Evolutionary conservation across 148 eudicot species (phyloP).

Genomic region (Limonium bicolor): DNA sequence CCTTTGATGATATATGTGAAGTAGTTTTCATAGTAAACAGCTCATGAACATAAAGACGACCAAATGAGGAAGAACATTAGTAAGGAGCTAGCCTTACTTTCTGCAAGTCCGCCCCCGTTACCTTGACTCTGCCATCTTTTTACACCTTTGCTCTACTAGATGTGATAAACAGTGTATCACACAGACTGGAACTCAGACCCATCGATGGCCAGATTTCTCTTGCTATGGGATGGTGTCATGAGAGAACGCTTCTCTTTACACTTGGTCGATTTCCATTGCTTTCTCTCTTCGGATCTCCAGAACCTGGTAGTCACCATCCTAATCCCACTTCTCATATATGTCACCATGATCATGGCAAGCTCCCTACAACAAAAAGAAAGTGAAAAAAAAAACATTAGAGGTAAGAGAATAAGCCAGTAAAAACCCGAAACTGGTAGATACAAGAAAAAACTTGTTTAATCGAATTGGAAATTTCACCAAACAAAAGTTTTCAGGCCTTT

Average conservation of each 20-base stretch:
- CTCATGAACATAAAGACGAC: too few species aligned
- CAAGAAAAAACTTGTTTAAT: not conserved
- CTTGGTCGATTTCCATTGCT: conserved; percentile 33
- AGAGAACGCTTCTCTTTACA: conserved; percentile 51
- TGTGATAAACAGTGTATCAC: too few species aligned
- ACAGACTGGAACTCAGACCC: conserved; percentile 33
- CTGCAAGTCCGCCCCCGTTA: too few species aligned
- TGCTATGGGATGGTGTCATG: conserved; percentile 36
- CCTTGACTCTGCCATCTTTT: too few species aligned
- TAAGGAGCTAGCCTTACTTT: too few species aligned
- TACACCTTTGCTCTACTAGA: too few species aligned
- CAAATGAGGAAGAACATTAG: too few species aligned
- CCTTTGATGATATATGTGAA: too few species aligned
- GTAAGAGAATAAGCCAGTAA: too few species aligned
- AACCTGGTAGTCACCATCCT: conserved; percentile 38
- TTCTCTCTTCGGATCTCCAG: conserved; percentile 50
- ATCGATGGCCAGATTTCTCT: conserved; percentile 35
- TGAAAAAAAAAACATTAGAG: too few species aligned
- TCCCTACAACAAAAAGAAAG: conserved; percentile 68
- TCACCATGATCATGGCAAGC: conserved; percentile 40
- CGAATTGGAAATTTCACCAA: not conserved
- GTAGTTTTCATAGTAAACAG: too few species aligned
- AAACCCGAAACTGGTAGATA: too few species aligned
- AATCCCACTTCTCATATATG: conserved; percentile 36
- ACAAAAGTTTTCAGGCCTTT: not conserved